These are phyloP conservation scores for Cutaneotrichosporon sp. DNA, from an alignment of 1,284 basidiomycete genomes.

Conservation along the genomic window DNA sequence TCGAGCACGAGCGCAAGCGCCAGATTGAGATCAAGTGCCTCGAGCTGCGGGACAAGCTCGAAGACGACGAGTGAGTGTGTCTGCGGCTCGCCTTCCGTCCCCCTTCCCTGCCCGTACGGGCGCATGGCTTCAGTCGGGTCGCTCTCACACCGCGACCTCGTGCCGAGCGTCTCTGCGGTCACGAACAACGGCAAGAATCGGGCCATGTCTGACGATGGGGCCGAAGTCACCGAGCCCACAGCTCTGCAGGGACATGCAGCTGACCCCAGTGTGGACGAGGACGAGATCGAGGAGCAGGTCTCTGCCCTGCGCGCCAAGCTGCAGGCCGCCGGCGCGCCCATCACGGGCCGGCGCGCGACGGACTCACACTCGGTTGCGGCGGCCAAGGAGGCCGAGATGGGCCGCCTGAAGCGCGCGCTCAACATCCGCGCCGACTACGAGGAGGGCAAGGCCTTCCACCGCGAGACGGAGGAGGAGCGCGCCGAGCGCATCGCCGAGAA, in stretches of 20 bases:
- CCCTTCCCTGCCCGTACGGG: no score
- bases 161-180: slow-evolving; percentile 27
- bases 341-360: slow-evolving; percentile 57
- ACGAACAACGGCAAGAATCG: slow-evolving; percentile 24
- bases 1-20: slow-evolving; percentile 93
- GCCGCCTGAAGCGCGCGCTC: slow-evolving; percentile 78
- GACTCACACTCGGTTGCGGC: slow-evolving; percentile 85
- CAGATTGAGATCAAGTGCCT: slow-evolving; percentile 91
- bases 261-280: slow-evolving; percentile 66
- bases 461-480: slow-evolving; percentile 78
- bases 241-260: no score
- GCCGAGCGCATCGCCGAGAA: slow-evolving; percentile 61
- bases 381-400: slow-evolving; percentile 81
- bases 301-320: slow-evolving; percentile 71
- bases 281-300: slow-evolving; percentile 78
- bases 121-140: slow-evolving; percentile 3
- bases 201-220: slow-evolving; percentile 27
- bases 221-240: slow-evolving; percentile 13
- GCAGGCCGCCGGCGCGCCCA: slow-evolving; percentile 57
- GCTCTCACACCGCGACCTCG: no score
- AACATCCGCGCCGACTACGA: slow-evolving; percentile 77
- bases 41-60: slow-evolving; percentile 83
- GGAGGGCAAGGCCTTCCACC: slow-evolving; percentile 87
- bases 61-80: slow-evolving; percentile 76
- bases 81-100: neutral